Evolutionary conservation across 306 rosid species (phyloP).

Genomic region (Cucurbita moschata): DNA sequence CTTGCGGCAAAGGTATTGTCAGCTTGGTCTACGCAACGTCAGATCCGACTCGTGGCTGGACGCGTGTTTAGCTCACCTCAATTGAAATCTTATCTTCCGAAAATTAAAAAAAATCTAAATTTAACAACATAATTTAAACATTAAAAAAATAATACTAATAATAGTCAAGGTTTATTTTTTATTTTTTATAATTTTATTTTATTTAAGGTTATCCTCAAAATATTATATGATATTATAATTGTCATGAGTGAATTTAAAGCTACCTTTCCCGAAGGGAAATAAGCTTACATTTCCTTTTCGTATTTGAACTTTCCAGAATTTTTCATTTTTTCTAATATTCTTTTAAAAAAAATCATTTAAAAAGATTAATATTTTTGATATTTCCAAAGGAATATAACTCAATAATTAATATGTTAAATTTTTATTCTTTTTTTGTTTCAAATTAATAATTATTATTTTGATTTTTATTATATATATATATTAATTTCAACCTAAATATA

Average conservation of each 20-base stretch:
- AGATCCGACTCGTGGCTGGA: constrained; percentile 7
- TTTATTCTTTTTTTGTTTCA: too few relatives aligned
- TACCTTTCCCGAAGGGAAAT: neutral
- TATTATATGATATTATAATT: neutral
- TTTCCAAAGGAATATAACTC: too few relatives aligned
- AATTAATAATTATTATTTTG: too few relatives aligned
- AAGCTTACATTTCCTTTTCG: neutral
- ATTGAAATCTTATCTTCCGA: neutral
- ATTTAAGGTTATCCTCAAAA: neutral
- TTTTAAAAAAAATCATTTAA: too few relatives aligned
- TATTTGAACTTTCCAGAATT: neutral
- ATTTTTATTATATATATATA: too few relatives aligned
- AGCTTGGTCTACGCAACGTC: constrained; percentile 1
- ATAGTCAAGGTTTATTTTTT: too few relatives aligned
- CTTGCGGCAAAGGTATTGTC: constrained; percentile 6
- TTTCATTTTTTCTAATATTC: neutral
- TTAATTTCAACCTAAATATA: too few relatives aligned
- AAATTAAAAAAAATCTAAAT: too few relatives aligned
- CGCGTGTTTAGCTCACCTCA: neutral
- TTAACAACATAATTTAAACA: neutral
- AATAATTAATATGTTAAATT: too few relatives aligned
- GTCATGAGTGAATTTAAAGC: neutral
- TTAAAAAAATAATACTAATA: neutral
- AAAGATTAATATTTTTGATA: too few relatives aligned
- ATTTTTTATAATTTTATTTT: too few relatives aligned